Percentiles rank a stretch among this genome's conserved stretches.
phyloP scores from a whole-genome alignment of 148 eudicot genomes.

The Silene latifolia region DNA sequence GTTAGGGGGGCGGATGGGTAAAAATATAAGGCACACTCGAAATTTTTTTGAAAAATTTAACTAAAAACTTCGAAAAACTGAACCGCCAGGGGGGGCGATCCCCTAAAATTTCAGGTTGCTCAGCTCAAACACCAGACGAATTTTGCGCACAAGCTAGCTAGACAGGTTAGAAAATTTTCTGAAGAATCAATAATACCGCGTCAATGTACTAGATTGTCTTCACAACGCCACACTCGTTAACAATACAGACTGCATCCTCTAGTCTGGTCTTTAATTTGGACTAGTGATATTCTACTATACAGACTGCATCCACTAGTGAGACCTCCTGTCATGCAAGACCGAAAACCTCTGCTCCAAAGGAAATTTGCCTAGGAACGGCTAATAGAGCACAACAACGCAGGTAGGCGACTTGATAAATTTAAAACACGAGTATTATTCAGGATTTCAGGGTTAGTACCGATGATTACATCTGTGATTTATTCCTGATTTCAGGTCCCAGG shows the following conservation, averaged over 20 bases:
- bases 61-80: no score
- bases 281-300: not conserved
- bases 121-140: no score
- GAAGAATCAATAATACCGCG: not conserved
- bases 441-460: not conserved
- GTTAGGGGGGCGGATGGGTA: no score
- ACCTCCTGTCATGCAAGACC: constrained; percentile 25
- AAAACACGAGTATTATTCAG: not conserved
- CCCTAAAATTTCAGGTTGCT: no score
- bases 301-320: constrained; percentile 32
- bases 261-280: no score
- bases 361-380: constrained; percentile 62
- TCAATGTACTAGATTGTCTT: no score
- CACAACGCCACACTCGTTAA: no score
- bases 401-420: constrained; percentile 26
- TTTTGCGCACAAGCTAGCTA: no score
- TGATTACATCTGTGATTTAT: not conserved
- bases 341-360: constrained; percentile 60
- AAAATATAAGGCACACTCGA: no score
- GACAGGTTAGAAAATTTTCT: not conserved
- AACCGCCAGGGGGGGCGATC: no score
- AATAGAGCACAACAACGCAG: constrained; percentile 57
- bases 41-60: no score
- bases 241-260: no score
- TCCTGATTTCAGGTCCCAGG: constrained; percentile 41